Base-by-base conservation (phyloP, 306 rosid species). In the Trifolium pratense region DNA sequence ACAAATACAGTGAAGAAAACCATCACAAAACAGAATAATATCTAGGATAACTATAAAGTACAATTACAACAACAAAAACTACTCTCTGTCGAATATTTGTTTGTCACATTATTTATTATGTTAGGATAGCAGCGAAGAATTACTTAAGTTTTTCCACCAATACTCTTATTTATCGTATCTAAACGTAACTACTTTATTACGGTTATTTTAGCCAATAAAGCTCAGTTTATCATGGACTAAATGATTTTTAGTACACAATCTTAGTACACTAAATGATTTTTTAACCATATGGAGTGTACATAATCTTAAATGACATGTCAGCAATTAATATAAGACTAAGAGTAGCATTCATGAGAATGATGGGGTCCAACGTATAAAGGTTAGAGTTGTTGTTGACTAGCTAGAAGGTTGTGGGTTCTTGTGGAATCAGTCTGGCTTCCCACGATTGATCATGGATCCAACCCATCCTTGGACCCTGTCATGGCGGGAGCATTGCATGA, bases 21-120 rank as follows among this genome's bases (percentile, higher is more conserved):
- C 62, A 60, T 69, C 69, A 77, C 9, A 39, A 66, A 68, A 42
- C 31, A 59, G 76, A 71, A 59, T 43, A 17, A 73, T 36, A 43
- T 18, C 23, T 26, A 59, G 25, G 51, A 55, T 17, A 75, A 71
- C 36, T 36, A 73, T 26, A 62, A 43, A 21, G 16, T 14, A 51
- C 31, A 43, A 67, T 39, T 65, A 11, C 11, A 29, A 34, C 45
- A 18, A 42, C 13, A 66, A 23, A 55, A 31, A 11, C 14, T 16
- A 18, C 3, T 71, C 18, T 52, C 32, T 12, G n/a, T 55, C 32
- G 5, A 56, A 56, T 23, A 55, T 55, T 55, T 55, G 32, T n/a
- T 55, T 55, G 31, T 10, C 5, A 5, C 8, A 6, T 51, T 55
- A 55, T 23, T 23, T 55, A 23, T 23, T 3, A 56, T 23, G 10